Base-by-base conservation (phyloP, 208 protist species). In the Lotmaria passim region DNA sequence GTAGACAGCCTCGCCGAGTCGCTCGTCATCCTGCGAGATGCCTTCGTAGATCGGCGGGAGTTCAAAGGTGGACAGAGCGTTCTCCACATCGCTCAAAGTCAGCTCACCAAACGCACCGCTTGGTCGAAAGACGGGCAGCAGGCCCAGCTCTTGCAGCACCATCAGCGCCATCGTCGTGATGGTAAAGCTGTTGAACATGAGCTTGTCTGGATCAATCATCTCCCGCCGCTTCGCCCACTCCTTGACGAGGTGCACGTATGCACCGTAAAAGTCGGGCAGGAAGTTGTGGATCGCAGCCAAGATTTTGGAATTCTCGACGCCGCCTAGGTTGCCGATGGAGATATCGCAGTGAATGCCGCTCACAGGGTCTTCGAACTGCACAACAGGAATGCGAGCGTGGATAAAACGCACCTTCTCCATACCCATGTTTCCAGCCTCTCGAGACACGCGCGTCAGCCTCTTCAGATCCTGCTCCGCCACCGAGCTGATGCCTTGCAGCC, bases 101-200 rank as follows among this genome's bases (percentile, higher is more conserved):
- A 97, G 79, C 78, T 97, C 82, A 3, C 88, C 86, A 53, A 90
- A 83, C 12, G 81, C 60, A 8, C 89, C 89, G 21, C 84, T 93
- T 0, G 87, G 81, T 6, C 67, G 55, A 55, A 97, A 95, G 34
- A 94, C 70, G 10, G 92, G 92, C 19, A 97, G 65, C 58, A 97
- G 72, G 6, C 86, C 86, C 30, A 97, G 76, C 66, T 97, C 92
- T 75, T 97, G 92, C 56, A 97, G 69, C 53, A 97, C 92, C 92
- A 94, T 97, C 33, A 94, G 76, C 7, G 89, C 71, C 89, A 97
- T 97, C 17, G 85, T 93, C 0, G 92, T 97, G 36, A 95, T 78
- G 65, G 92, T 93, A 62, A 97, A 97, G 74, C 89, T 95, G 78
- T 94, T 97, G 73, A 97, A 93, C 46, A 80, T 91, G 15, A 56